Base-by-base conservation (phyloP, 116 monocot species). In the Phalaenopsis hybrid region DNA sequence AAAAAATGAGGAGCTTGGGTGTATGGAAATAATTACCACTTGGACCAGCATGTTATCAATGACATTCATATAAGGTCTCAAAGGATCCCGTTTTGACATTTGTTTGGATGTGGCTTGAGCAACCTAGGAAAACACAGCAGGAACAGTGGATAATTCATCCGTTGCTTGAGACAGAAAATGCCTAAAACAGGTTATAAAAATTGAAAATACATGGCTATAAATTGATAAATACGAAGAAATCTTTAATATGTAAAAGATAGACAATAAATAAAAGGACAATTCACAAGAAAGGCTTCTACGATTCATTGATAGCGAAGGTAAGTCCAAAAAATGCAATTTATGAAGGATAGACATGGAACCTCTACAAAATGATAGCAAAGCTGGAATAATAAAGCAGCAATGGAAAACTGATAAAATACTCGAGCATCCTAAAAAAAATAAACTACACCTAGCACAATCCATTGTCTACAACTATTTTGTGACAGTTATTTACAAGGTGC, bases 81-180 rank as follows among this genome's bases (percentile, higher is more conserved):
- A 77, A 77, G 91, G 88, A 78, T 98, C 97, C 31, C 97, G 90
- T 83, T 98, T 98, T 49, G 97, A 92, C 93, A 98, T 98, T 84
- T 98, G 97, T 72, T 91, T 98, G 28, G 95, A 98, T 16, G 97
- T 98, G 51, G 97, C 97, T 88, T 98, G 97, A 74, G 95, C 90
- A 79, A 95, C 97, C 97, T 97, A 82, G 85, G 7, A 61, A 55
- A 78, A 78, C 34, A 43, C 17, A 73, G 43, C 25, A 73, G 43
- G 37, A 37, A 55, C 55, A 55, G 55, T 16, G 16, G 55, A 15
- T 55, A 73, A 73, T 12, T 37, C 12, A 43, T 73, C 37, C 13
- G 33, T 12, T 43, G 21, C 43, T 73, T 73, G 43, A 73, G 4
- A 43, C 4, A 17, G 25, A 73, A 43, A 73, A 43, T 73, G 73